Evolutionary conservation across 805 yeast genomes (phyloP).

Genomic region (Saturnispora zaruensis): DNA sequence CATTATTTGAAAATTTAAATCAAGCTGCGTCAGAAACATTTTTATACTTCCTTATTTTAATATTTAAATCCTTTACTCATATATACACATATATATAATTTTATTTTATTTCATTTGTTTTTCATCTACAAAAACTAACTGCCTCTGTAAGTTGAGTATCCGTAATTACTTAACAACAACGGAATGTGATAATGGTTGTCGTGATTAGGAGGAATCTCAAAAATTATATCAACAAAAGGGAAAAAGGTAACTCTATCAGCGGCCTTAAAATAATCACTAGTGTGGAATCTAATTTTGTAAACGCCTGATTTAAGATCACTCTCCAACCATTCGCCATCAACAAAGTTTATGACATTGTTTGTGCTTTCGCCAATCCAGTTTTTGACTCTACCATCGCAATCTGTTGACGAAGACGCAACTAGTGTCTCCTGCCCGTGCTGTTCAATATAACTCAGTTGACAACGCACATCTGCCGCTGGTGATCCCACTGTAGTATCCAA

Average conservation of each 20-base stretch:
- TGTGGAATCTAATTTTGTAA: slow-evolving; percentile 70
- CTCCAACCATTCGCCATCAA: slow-evolving; percentile 31
- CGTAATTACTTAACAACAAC: slow-evolving; percentile 69
- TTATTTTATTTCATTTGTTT: background rate
- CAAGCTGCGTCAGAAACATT: background rate
- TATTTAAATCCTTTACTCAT: background rate
- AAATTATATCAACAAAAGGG: slow-evolving; percentile 78
- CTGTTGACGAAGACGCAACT: slow-evolving; percentile 36
- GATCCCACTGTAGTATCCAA: slow-evolving; percentile 75
- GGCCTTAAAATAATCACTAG: slow-evolving; percentile 52
- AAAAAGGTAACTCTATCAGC: slow-evolving; percentile 51
- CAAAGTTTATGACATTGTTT: slow-evolving; percentile 8
- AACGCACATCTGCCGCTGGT: slow-evolving; percentile 73
- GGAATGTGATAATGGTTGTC: slow-evolving; percentile 88
- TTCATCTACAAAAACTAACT: slow-evolving; percentile 11
- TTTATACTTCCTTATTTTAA: too few relatives aligned
- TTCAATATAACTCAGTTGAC: slow-evolving; percentile 42
- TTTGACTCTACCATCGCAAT: slow-evolving; percentile 71
- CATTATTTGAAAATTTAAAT: slow-evolving; percentile 47
- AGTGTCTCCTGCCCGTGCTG: background rate
- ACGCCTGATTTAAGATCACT: slow-evolving; percentile 44
- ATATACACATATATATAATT: background rate
- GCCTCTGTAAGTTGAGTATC: slow-evolving; percentile 89
- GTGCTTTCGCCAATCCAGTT: slow-evolving; percentile 43
- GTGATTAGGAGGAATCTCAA: slow-evolving; percentile 57